Evolutionary conservation across 208 protist species (phyloP).

Genomic region (Leishmania turanica): DNA sequence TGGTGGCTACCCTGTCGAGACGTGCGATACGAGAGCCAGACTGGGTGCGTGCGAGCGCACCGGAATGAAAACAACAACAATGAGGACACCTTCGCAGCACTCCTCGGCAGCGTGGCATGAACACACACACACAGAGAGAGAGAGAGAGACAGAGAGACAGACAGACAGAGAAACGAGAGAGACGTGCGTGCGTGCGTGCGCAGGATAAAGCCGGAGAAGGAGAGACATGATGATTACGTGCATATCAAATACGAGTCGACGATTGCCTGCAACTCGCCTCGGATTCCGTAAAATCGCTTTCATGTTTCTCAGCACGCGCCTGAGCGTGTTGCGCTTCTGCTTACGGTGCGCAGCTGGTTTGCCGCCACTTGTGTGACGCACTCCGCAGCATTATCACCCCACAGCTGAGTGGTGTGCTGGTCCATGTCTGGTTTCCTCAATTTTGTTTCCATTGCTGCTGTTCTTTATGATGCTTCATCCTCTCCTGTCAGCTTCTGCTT

Average conservation of each 20-base stretch:
- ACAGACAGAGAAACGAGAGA: neutral
- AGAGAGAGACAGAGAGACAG: no score
- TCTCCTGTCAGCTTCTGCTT: neutral
- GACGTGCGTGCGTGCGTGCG: neutral
- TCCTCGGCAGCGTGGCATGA: neutral
- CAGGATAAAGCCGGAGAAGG: neutral
- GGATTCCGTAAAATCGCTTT: neutral
- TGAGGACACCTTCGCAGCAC: neutral
- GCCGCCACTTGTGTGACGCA: neutral
- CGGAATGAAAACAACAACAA: neutral
- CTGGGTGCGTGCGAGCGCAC: neutral
- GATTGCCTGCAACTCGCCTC: neutral
- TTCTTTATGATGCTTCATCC: neutral
- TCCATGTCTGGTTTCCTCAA: neutral
- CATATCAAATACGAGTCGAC: neutral
- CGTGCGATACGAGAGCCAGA: neutral
- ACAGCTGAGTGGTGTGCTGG: neutral
- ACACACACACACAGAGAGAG: no score
- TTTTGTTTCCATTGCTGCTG: neutral
- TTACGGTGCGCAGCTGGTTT: neutral
- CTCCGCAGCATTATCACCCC: neutral
- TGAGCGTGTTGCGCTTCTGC: neutral
- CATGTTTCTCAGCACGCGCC: neutral
- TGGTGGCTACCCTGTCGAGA: neutral
- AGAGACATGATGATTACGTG: neutral